These are phyloP conservation scores for Lactarius pseudohatsudake DNA, from an alignment of 768 basidiomycete species.

Conservation along the genomic window DNA sequence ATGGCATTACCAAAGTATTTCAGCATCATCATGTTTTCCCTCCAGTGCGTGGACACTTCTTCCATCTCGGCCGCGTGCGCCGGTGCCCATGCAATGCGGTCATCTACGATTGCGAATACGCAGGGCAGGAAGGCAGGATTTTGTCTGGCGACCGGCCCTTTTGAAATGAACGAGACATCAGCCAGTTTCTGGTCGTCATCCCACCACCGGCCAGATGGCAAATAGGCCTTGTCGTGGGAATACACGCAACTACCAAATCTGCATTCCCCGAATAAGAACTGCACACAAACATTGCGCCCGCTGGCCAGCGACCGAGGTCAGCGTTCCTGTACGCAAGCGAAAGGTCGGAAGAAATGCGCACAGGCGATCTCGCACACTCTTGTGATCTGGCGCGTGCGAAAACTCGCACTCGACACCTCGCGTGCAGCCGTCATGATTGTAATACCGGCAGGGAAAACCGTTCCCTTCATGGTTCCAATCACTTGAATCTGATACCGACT, in stretches of 20 bases:
- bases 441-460: slow-evolving; percentile 52
- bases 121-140: slow-evolving; percentile 3
- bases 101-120: background rate
- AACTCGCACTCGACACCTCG: slow-evolving; percentile 44
- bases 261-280: slow-evolving; percentile 42
- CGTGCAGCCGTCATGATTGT: slow-evolving; percentile 55
- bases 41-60: background rate
- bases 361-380: slow-evolving; percentile 56
- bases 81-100: slow-evolving; percentile 12
- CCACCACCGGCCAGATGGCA: slow-evolving; percentile 52
- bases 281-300: slow-evolving; percentile 52
- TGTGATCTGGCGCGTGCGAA: slow-evolving; percentile 56
- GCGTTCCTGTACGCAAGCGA: background rate
- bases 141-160: too few species aligned
- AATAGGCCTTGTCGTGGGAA: slow-evolving; percentile 46
- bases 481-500: slow-evolving; percentile 51
- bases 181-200: background rate
- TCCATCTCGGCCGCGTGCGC: slow-evolving; percentile 7
- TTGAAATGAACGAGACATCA: background rate
- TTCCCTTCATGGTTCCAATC: slow-evolving; percentile 55
- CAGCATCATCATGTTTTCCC: background rate
- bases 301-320: slow-evolving; percentile 36
- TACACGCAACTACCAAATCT: slow-evolving; percentile 47
- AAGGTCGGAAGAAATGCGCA: slow-evolving; percentile 35
- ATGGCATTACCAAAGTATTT: background rate